Percentiles rank a stretch among this genome's conserved stretches.
phyloP scores from a whole-genome alignment of 2,329 filamentous ascomycete genomes.

The Pestalotiopsis fici region DNA sequence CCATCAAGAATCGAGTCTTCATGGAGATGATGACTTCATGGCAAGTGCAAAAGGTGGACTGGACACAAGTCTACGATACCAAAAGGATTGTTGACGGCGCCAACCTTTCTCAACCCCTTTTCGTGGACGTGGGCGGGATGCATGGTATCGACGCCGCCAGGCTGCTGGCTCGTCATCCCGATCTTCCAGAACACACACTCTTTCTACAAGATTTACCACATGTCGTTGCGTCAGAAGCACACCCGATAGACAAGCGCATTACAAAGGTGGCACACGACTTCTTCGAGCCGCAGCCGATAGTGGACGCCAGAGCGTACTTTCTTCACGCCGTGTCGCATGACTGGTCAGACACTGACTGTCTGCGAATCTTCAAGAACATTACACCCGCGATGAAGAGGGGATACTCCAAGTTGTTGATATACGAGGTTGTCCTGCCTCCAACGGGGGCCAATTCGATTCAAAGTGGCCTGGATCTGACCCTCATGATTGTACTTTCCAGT shows the following conservation, averaged over 20 bases:
- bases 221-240: slow-evolving; percentile 15
- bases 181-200: slow-evolving; percentile 30
- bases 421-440: slow-evolving; percentile 6
- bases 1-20: slow-evolving; percentile 19
- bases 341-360: slow-evolving; percentile 34
- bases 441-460: not conserved
- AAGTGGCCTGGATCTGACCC: not conserved
- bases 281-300: slow-evolving; percentile 29
- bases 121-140: slow-evolving; percentile 42
- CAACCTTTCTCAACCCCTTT: slow-evolving; percentile 28
- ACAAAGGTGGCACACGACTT: slow-evolving; percentile 29
- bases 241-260: slow-evolving; percentile 18
- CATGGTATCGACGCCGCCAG: slow-evolving; percentile 36
- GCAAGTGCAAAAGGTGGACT: slow-evolving; percentile 19
- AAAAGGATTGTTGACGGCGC: slow-evolving; percentile 21
- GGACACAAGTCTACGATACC: slow-evolving; percentile 27
- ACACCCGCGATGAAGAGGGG: slow-evolving; percentile 57
- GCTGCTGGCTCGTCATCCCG: slow-evolving; percentile 30
- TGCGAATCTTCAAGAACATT: slow-evolving; percentile 30
- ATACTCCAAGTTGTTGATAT: slow-evolving; percentile 41
- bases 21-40: slow-evolving; percentile 24
- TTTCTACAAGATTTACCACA: slow-evolving; percentile 40
- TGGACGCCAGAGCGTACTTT: slow-evolving; percentile 29
- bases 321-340: slow-evolving; percentile 38
- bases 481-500: slow-evolving; percentile 2